These are phyloP conservation scores for Pythium dissimile DNA, from an alignment of 352 stramenopile species.

Conservation along the genomic window DNA sequence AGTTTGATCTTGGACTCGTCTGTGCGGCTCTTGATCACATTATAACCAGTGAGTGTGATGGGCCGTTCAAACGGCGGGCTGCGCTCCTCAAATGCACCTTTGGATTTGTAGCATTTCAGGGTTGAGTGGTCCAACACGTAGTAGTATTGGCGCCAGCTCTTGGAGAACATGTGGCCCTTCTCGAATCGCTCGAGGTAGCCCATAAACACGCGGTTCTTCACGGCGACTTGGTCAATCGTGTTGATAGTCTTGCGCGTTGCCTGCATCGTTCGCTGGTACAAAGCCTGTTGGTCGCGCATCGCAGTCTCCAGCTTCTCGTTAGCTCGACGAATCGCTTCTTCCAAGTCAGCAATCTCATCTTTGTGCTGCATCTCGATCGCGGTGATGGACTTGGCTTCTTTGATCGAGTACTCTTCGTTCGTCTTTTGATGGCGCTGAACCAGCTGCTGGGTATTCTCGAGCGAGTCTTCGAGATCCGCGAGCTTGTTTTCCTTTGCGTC, in stretches of 20 bases:
- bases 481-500: slow-evolving; percentile 47
- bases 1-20: slow-evolving; percentile 83
- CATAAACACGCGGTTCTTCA: slow-evolving; percentile 58
- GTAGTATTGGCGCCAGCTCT: slow-evolving; percentile 76
- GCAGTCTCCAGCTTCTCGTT: slow-evolving; percentile 46
- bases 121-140: slow-evolving; percentile 66
- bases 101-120: slow-evolving; percentile 73
- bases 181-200: slow-evolving; percentile 78
- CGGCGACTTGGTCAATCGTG: slow-evolving; percentile 65
- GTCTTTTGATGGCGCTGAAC: slow-evolving; percentile 42
- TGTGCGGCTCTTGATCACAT: slow-evolving; percentile 61
- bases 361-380: slow-evolving; percentile 43
- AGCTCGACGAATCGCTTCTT: slow-evolving; percentile 34
- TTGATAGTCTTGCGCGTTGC: slow-evolving; percentile 73
- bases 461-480: slow-evolving; percentile 41
- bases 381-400: slow-evolving; percentile 47
- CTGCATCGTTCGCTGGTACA: slow-evolving; percentile 79
- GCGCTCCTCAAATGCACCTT: slow-evolving; percentile 68
- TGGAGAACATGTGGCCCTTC: slow-evolving; percentile 67
- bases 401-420: slow-evolving; percentile 42
- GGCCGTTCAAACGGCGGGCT: slow-evolving; percentile 42
- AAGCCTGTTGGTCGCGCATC: slow-evolving; percentile 48
- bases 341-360: slow-evolving; percentile 34
- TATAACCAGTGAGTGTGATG: slow-evolving; percentile 62
- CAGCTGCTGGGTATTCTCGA: slow-evolving; percentile 45